phyloP scores from a whole-genome alignment of 768 basidiomycete genomes.

The Rhizopogon vinicolor region DNA sequence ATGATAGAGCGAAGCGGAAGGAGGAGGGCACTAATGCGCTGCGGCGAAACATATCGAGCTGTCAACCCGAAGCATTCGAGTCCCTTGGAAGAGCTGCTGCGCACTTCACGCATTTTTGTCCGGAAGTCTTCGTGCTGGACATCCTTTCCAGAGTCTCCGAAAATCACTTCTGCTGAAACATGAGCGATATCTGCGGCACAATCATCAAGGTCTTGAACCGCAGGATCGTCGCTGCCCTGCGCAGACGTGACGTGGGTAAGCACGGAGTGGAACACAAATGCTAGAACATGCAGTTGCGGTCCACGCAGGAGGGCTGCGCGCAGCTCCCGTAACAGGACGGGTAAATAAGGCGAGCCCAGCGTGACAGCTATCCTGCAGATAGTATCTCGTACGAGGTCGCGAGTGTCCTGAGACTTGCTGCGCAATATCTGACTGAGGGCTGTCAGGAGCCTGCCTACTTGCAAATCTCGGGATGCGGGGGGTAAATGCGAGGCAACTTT shows the following conservation, averaged over 20 bases:
- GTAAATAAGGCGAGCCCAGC: constrained; percentile 72
- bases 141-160: constrained; percentile 91
- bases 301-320: constrained; percentile 83
- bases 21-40: constrained; percentile 71
- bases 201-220: constrained; percentile 65
- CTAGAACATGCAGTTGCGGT: constrained; percentile 91
- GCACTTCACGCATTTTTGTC: constrained; percentile 91
- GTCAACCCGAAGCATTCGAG: constrained; percentile 82
- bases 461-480: constrained; percentile 49
- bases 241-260: constrained; percentile 74
- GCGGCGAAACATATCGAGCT: constrained; percentile 74
- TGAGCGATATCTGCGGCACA: constrained; percentile 77
- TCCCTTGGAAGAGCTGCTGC: constrained; percentile 75
- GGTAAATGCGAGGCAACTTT: constrained; percentile 83
- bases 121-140: constrained; percentile 87
- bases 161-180: constrained; percentile 85
- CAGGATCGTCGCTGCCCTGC: constrained; percentile 36
- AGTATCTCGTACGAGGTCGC: constrained; percentile 82
- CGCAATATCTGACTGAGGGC: constrained; percentile 85
- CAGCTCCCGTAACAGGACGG: constrained; percentile 71
- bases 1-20: constrained; percentile 79
- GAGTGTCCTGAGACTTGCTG: constrained; percentile 90
- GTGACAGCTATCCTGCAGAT: constrained; percentile 72
- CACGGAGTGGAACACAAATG: constrained; percentile 77
- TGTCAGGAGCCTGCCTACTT: constrained; percentile 75